Evolutionary conservation across 1,139 yeast species (phyloP), one percentile per base, ranked within the genome.

Genomic region (Saccharomyces pastorianus): DNA sequence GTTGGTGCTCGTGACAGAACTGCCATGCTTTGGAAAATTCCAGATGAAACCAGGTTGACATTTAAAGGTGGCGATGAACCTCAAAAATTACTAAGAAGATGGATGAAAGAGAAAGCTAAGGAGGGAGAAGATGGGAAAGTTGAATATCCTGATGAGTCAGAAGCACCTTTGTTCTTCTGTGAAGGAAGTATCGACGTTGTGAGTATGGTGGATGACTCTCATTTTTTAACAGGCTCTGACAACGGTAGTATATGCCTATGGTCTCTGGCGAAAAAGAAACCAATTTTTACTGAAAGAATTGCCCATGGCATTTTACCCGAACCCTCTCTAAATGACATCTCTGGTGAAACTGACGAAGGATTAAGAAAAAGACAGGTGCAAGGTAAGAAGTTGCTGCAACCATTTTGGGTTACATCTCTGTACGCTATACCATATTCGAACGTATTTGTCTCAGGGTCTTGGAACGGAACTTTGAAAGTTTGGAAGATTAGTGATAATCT

Each of bases 1-100:
- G 98, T 91, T 27, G 99, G 99, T 23, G 79, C 95, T 4, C 81
- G 99, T 64, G 99, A 93, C 71, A 84, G 95, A 64, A 88, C 96
- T 1, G 97, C 95, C 17, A 86, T 95, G 84, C 76, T 88, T 64
- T 93, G 99, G 99, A 93, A 95, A 70, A 89, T 93, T 60, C 82
- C 96, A 28, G 99, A 95, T 65, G 99, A 93, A 72, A 83, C 96
- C 1, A 80, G 98, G 66, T 79, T 93, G 63, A 90, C 97, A 0
- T 93, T 93, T 71, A 80, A 97, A 66, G 96, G 96, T 58, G 96
- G 96, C 56, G 96, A 88, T 48, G 69, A 67, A 64, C 75, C 71
- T 14, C 78, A 75, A 53, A 78, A 74, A 67, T 74, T 75, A 62
- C 73, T 70, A 56, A 76, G 68, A 60, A 74, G 66, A 55, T 73